Evolutionary conservation across 1,284 basidiomycete species (phyloP).

Genomic region (Sanguinoderma infundibulare): DNA sequence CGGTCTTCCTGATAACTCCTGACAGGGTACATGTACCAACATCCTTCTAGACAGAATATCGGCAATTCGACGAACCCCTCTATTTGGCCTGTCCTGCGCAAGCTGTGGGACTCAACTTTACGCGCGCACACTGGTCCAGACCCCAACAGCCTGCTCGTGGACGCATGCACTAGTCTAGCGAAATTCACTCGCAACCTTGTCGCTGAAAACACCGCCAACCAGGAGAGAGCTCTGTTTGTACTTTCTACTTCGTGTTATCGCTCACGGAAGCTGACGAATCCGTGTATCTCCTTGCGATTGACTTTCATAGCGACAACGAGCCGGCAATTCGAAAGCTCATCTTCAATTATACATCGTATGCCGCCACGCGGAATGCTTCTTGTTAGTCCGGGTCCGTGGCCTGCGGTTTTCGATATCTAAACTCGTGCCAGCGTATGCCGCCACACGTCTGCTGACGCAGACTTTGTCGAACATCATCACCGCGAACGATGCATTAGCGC

Average conservation of each 20-base stretch:
- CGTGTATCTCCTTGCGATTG: too few relatives aligned
- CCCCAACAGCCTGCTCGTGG: slow-evolving; percentile 36
- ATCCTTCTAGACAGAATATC: slow-evolving; percentile 43
- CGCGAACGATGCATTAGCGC: slow-evolving; percentile 59
- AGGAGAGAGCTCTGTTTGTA: slow-evolving; percentile 68
- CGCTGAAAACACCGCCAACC: slow-evolving; percentile 68
- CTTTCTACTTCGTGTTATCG: slow-evolving; percentile 1
- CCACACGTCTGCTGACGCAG: slow-evolving; percentile 67
- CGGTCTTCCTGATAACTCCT: not conserved
- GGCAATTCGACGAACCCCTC: slow-evolving; percentile 45
- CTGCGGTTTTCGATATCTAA: not conserved
- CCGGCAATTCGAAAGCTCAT: slow-evolving; percentile 60
- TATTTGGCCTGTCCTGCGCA: slow-evolving; percentile 58
- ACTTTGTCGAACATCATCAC: slow-evolving; percentile 78
- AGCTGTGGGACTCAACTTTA: slow-evolving; percentile 59
- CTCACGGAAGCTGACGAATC: not conserved
- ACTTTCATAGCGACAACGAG: slow-evolving; percentile 58
- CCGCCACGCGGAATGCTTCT: slow-evolving; percentile 54
- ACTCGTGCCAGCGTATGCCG: slow-evolving; percentile 49
- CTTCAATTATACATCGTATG: slow-evolving; percentile 75
- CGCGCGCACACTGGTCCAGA: slow-evolving; percentile 44
- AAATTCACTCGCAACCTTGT: slow-evolving; percentile 80
- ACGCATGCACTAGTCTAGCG: slow-evolving; percentile 54
- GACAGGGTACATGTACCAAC: not conserved
- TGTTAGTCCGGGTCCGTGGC: slow-evolving; percentile 43